A percentile compares a stretch with the other conserved stretches of the same genome.
phyloP scores from a whole-genome alignment of 2,329 filamentous ascomycete genomes.

The Pyrenophora teres region DNA sequence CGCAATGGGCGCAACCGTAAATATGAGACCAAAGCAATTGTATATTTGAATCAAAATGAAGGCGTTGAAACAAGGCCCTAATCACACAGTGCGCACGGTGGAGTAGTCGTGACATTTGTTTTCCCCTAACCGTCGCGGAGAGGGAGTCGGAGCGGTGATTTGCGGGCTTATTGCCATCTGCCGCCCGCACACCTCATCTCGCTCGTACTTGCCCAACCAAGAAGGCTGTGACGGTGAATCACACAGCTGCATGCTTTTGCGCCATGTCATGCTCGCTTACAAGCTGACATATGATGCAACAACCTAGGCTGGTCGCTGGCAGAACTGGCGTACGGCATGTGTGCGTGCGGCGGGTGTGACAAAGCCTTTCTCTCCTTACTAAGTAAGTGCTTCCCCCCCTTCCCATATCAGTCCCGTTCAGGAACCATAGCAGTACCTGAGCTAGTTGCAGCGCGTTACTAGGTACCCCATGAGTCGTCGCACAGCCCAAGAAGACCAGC shows the following conservation, averaged over 20 bases:
- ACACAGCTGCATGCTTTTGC: too few relatives aligned
- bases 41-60: slow-evolving; percentile 1
- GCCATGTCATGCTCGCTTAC: slow-evolving; percentile 1
- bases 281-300: background rate
- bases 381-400: too few relatives aligned
- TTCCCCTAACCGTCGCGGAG: background rate
- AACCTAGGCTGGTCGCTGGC: background rate
- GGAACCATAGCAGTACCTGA: too few relatives aligned
- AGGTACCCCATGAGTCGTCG: too few relatives aligned
- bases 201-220: background rate
- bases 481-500: background rate
- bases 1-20: slow-evolving; percentile 3
- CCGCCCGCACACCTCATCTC: background rate
- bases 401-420: too few relatives aligned
- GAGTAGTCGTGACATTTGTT: background rate
- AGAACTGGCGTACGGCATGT: background rate
- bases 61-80: slow-evolving; percentile 3
- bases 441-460: too few relatives aligned
- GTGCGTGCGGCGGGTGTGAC: background rate
- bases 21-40: slow-evolving; percentile 7
- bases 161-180: slow-evolving; percentile 4
- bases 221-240: background rate
- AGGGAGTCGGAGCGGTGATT: slow-evolving; percentile 5
- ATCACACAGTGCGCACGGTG: slow-evolving; percentile 1
- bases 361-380: too few relatives aligned